Base-by-base conservation (phyloP, 2,329 filamentous ascomycete genomes). In the Penicillium corylophilum region DNA sequence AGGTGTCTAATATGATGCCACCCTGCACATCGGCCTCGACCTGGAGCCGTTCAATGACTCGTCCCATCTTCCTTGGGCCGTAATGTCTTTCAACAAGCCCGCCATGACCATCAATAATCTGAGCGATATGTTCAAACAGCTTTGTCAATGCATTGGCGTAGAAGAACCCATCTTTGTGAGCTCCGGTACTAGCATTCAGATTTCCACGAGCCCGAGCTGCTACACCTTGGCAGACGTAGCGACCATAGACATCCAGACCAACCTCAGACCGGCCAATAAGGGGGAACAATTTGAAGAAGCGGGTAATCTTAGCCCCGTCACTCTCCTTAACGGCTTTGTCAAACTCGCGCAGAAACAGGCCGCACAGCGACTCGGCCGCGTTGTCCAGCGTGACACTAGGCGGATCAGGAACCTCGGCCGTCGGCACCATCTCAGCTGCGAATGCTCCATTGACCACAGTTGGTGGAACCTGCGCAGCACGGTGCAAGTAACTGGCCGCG, bases 281-380 rank as follows among this genome's bases (percentile, higher is more conserved):
- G 15, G 94, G 94, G 64, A 99, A 99, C 33, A 99, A 78, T 76
- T 99, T 99, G 77, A 99, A 99, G 77, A 99, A 99, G 38, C 94
- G 81, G 1, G 94, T 96, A 47, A 99, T 90, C 69, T 89, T 90
- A 22, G 89, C 82, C 3, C 90, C 91, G 64, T 97, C 92, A n/a
- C 83, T 87, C 38, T 94, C 91, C 55, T 83, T 82, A 2, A 92
- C 89, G 0, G 94, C 94, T 71, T 88, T 94, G 65, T 97, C 91
- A 63, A 99, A 99, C 75, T 99, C 94, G 53, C 93, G 82, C 67
- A 97, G 74, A 73, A 99, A 99, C 53, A 99, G 77, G 1, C 84
- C 87, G 67, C 94, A 97, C 45, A 99, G 76, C 56, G 89, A 94
- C 74, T 96, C 92, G 53, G 90, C 88, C 0, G 94, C 91, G 61